Base-by-base conservation (phyloP, 2,329 filamentous ascomycete genomes). In the Gaeumannomyces tritici region DNA sequence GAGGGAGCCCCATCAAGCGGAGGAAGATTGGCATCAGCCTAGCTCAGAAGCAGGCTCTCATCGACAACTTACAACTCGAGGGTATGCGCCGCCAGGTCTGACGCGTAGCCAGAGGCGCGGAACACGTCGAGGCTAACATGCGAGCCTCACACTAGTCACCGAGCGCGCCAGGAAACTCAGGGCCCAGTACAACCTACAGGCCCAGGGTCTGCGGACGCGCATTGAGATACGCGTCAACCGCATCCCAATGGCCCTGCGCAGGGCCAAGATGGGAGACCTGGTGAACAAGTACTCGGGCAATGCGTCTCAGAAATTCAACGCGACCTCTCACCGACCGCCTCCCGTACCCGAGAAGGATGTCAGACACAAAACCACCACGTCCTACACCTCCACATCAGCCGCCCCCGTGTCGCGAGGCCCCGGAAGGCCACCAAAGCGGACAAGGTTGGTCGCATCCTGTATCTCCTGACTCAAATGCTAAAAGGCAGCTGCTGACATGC, bases 221-320 rank as follows among this genome's bases (percentile, higher is more conserved):
- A 88, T 99, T 61, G 93, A 97, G 74, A 89, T 96, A 77, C 90
- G 95, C 75, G 84, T 98, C 73, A 96, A 97, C 72, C 88, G 95
- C 62, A 95, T 98, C 61, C 95, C 95, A 9, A 83, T 86, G 68
- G 83, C 87, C 21, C 77, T 96, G 66, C 87, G 93, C 64, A 90
- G 89, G 70, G 82, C 86, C 65, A 96, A 85, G 63, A 93, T 99
- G 82, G 86, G 87, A 62, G 93, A 96, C 57, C 80, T 98, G 11
- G 73, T 93, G 15, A 71, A 75, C 59, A 84, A 79, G 67, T 77
- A 77, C 67, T 63, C 68, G 18, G 64, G 75, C n/a, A 70, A 68
- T 60, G 69, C 68, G 7, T 63, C 66, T 28, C 64, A 71, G 27
- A 64, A 65, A 60, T 65, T 71, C 60, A 61, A 65, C 60, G 64